Conservation (phyloP, 2,329 filamentous ascomycete species). For the Pleurostoma richardsiae region DNA sequence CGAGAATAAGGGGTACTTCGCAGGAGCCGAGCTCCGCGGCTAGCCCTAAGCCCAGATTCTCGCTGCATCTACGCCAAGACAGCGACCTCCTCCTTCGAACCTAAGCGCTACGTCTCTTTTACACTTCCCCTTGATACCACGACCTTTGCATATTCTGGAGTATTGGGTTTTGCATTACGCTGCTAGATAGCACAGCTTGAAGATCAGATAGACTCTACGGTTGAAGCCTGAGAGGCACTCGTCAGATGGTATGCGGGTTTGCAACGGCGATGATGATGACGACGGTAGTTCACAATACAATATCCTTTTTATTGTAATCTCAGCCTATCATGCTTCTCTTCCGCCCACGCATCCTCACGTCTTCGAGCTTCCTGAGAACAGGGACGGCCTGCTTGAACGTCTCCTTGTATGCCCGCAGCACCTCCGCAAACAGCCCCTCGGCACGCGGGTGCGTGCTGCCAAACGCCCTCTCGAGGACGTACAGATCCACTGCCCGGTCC, state of each 20-base stretch:
- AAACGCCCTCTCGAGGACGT: slow-evolving; percentile 92
- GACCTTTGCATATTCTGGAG: slow-evolving; percentile 4
- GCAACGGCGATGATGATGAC: no score
- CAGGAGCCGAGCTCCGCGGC: slow-evolving; percentile 65
- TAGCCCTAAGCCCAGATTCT: slow-evolving; percentile 8
- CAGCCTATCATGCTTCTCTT: slow-evolving; percentile 97
- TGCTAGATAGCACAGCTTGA: no score
- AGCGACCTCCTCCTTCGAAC: no score
- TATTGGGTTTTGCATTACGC: slow-evolving; percentile 2
- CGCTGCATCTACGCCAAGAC: no score
- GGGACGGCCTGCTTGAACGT: slow-evolving; percentile 69
- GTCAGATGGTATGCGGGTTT: no score
- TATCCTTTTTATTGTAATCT: slow-evolving; percentile 9
- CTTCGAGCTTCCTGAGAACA: slow-evolving; percentile 79
- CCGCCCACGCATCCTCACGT: slow-evolving; percentile 86
- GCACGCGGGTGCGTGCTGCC: slow-evolving; percentile 88
- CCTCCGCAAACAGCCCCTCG: slow-evolving; percentile 67
- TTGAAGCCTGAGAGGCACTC: no score
- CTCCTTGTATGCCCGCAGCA: slow-evolving; percentile 69
- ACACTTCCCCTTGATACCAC: not conserved
- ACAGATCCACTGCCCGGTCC: slow-evolving; percentile 91
- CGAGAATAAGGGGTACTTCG: slow-evolving; percentile 98
- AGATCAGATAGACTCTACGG: no score
- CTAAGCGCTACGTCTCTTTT: not conserved
- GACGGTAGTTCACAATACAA: not conserved